Conservation (phyloP, 78 protist species). For the Guillardia theta region DNA sequence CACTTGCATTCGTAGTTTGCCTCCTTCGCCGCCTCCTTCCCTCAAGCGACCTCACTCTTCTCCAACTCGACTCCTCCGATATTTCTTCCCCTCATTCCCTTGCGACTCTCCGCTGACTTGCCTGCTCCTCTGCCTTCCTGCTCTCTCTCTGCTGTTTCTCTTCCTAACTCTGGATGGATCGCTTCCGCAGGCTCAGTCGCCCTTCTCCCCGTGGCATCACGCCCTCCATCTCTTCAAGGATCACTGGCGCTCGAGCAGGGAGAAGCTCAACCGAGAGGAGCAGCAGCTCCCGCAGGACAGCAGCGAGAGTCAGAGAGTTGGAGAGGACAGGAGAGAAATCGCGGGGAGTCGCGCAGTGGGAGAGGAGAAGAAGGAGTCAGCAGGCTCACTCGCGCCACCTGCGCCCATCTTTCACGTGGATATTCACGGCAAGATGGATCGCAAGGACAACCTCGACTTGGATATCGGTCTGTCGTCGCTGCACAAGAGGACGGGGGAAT, state of each 20-base stretch:
- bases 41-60: not conserved
- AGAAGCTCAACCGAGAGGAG: no score
- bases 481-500: not conserved
- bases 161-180: no score
- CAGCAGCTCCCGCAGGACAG: not conserved
- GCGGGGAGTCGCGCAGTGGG: not conserved
- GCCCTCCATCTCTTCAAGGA: not conserved
- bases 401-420: slow-evolving; percentile 20
- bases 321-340: not conserved
- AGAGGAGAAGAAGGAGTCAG: not conserved
- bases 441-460: slow-evolving; percentile 26
- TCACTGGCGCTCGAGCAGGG: not conserved
- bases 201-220: not conserved
- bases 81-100: no score
- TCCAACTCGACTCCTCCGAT: not conserved
- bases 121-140: no score
- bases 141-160: no score
- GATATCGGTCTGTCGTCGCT: not conserved
- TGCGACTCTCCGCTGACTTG: no score
- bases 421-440: slow-evolving; percentile 25
- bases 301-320: not conserved
- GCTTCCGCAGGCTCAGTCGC: not conserved
- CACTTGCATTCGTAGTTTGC: not conserved
- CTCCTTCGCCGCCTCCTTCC: not conserved
- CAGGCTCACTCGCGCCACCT: not conserved